Base-by-base conservation (phyloP, 2,329 filamentous ascomycete genomes). In the Trichoderma atrobrunneum region DNA sequence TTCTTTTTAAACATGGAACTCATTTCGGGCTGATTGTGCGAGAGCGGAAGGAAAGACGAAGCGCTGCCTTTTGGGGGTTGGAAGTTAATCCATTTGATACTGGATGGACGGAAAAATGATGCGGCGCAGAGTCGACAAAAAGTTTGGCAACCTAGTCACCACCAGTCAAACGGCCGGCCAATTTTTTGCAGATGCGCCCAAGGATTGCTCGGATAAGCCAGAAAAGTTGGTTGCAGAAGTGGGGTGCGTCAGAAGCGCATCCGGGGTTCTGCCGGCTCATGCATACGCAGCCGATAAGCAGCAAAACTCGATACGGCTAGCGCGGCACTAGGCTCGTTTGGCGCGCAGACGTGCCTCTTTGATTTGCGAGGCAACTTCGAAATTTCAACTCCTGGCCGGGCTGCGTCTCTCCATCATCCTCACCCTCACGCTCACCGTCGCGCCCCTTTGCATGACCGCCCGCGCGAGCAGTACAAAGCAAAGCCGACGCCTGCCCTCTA, bases 1-100 rank as follows among this genome's bases (percentile, higher is more conserved):
- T 86, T 84, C 82, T 93, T 92, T 83, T 92, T 92, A 81, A 91
- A 86, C 83, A 91, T 91, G 73, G 86, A 87, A 82, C 87, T 89
- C 85, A 92, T 91, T 76, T 82, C 85, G 82, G 72, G 57, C 51
- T 59, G 51, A 28, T 57, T 34, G 11, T 48, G 30, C 32, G 68
- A 32, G 16, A 32, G 54, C 43, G 18, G 16, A 12, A 70, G 21
- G 26, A 60, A 60, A 18, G 21, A 30, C 59, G 14, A 62, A 51
- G 68, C 68, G 57, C 36, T 62, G 24, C 56, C 57, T 26, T 30
- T 30, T 36, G 34, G 32, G 36, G 36, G 36, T 36, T 26, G 39
- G 36, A 32, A 36, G 39, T 64, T 21, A 64, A 65, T 54, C 69
- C 60, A 71, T 71, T 11, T 36, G 39, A 43, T 43, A 36, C 16